Percentiles rank a stretch among this genome's conserved stretches.
phyloP scores from a whole-genome alignment of 1,284 basidiomycete species.

The Moesziomyces globuligerus region DNA sequence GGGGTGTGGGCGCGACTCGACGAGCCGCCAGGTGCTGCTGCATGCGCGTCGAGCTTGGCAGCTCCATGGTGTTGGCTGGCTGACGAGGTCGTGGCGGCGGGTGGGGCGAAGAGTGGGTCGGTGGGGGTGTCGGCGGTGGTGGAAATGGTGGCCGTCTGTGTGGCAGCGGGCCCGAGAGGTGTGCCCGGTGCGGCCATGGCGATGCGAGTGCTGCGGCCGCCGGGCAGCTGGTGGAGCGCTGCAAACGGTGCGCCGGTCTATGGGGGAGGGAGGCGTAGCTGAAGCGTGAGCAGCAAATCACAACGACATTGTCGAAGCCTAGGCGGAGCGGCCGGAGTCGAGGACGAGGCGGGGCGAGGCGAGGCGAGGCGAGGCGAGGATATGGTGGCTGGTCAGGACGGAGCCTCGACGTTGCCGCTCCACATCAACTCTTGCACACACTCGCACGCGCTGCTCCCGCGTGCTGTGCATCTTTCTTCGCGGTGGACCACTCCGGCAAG shows the following conservation, averaged over 20 bases:
- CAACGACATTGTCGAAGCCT: background rate
- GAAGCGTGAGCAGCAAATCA: background rate
- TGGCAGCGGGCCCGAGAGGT: conserved; percentile 15
- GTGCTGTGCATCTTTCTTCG: background rate
- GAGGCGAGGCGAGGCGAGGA: background rate
- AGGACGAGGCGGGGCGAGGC: background rate
- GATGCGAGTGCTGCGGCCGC: background rate
- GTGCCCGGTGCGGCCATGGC: conserved; percentile 48
- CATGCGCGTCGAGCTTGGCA: conserved; percentile 7
- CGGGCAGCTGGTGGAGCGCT: background rate
- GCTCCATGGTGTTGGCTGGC: conserved; percentile 9
- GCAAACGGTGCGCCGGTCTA: too few relatives aligned
- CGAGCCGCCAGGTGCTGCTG: conserved; percentile 11
- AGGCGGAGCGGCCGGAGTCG: background rate
- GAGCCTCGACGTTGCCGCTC: background rate
- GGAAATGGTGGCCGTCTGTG: conserved; percentile 16
- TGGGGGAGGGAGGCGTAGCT: background rate
- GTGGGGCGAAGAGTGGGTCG: conserved; percentile 20
- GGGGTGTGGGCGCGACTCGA: conserved; percentile 33
- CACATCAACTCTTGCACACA: background rate
- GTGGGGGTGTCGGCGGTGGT: conserved; percentile 9
- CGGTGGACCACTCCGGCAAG: background rate
- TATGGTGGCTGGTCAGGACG: too few relatives aligned
- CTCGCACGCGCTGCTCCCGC: background rate
- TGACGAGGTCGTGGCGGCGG: conserved; percentile 2